Evolutionary conservation across 2,329 filamentous ascomycete genomes (phyloP), one percentile per base, ranked within the genome.

Genomic region (Paracoccidioides lutzii): DNA sequence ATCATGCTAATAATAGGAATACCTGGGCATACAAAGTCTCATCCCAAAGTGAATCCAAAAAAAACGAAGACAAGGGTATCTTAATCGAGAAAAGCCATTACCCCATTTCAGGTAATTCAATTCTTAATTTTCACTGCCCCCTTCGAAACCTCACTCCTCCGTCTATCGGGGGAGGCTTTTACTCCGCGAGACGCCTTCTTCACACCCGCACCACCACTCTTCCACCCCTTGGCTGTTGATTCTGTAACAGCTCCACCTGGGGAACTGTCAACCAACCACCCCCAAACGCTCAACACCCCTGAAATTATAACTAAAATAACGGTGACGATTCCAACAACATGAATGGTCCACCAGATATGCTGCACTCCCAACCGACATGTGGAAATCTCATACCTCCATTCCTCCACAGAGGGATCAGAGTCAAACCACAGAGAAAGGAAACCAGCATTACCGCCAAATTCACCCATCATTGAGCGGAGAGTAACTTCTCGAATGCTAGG

Each of bases 381-480:
- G 7, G 75, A 76, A 63, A 93, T 93, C 63, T 91, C 88, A 61
- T 87, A 87, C 60, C 78, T 78, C 93, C 93, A 98, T 67, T 87
- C 81, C 76, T 81, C 84, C 0, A 71, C 70, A 1, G 61, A 63
- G 2, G 62, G 58, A 2, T 78, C 75, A 15, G 80, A 70, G 68
- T 97, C 88, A 66, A 91, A 97, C 91, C 91, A 98, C 0, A 87
- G 79, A 59, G 87, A 93, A 43, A 98, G 72, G 44, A 98, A 76
- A 0, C 90, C 93, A 0, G 90, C 89, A 67, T 96, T 93, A 22
- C 93, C 93, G n/a, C 83, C 85, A 70, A 87, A 98, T 56, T 88
- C 87, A 55, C 93, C 93, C 93, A 98, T 98, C 90, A 98, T 97
- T 70, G 89, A 95, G 57, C 90, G 83, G 2, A 98, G 87, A 0